Base-by-base conservation (phyloP, 345 rosid species). In the Corchorus olitorius region DNA sequence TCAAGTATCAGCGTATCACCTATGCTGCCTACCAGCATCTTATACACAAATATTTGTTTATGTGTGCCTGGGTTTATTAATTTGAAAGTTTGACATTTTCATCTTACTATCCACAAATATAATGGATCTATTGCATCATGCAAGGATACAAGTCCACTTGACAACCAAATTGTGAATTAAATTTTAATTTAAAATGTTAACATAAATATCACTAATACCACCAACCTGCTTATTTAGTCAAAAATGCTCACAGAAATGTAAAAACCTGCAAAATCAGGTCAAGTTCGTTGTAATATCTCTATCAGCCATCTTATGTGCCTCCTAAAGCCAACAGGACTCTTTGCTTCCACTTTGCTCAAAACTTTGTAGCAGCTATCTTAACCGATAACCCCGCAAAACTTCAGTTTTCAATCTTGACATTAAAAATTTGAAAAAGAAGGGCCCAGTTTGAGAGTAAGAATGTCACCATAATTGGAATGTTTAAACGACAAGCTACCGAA, bases 291-390 rank as follows among this genome's bases (percentile, higher is more conserved):
- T 66, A 59, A 74, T 62, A 81, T 81, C 81, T 45, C 78, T 56
- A 75, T 76, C 86, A 77, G 55, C 78, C 75, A 75, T 81, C 20
- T 50, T 68, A 49, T 75, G 79, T 75, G 79, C 72, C 79, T 59
- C 76, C 60, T 58, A 59, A 75, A 73, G 65, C 75, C 77, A 63
- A 80, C 81, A 83, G 59, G 49, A 75, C 72, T 60, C 75, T 74
- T 84, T 84, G 86, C 88, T 84, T 79, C 80, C 34, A 60, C 81
- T 84, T 79, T 81, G 84, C 84, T 81, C 85, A 76, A 83, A 65
- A 62, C 80, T 72, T 76, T 83, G 78, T 74, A 71, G 79, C 77
- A 80, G 78, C 82, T 82, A 83, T 74, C 78, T 75, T 75, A 80
- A 78, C 84, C 11, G 74, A 79, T 70, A 76, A 64, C 70, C 61